phyloP scores from a whole-genome alignment of 2,329 filamentous ascomycete species.

The Albophoma yamanashiensis region DNA sequence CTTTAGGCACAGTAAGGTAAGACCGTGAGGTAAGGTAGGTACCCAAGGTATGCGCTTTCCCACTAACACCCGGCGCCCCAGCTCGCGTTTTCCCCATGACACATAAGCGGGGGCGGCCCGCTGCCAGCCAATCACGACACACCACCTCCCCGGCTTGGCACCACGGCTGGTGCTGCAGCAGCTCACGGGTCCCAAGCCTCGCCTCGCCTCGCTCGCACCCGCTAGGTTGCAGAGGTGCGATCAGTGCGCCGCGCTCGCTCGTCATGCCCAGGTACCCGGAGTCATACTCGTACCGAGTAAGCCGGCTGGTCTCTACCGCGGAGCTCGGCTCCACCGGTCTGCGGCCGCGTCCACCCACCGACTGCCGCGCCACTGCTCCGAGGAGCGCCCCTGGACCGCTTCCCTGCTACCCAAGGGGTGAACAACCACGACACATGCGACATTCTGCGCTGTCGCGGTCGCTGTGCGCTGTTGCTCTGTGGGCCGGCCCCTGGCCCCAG shows the following conservation, averaged over 20 bases:
- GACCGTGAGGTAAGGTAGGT: no score
- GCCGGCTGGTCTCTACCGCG: no score
- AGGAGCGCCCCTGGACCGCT: neutral
- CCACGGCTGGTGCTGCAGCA: constrained; percentile 6
- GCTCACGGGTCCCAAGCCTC: constrained; percentile 7
- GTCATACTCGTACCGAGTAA: neutral
- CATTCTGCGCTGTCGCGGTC: neutral
- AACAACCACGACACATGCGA: neutral
- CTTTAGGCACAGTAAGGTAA: no score
- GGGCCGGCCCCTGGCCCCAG: neutral
- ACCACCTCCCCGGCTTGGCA: constrained; percentile 7
- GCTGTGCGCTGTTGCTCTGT: neutral
- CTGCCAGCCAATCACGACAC: constrained; percentile 18
- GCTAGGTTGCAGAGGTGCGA: neutral
- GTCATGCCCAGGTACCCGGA: no score
- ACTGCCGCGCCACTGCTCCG: neutral
- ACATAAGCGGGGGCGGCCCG: constrained; percentile 24
- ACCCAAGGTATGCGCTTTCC: no score
- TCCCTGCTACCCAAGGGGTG: neutral
- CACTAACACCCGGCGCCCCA: neutral
- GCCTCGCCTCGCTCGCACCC: neutral
- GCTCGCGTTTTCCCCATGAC: constrained; percentile 21
- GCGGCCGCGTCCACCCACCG: neutral
- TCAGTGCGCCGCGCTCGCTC: neutral
- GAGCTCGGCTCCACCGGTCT: neutral